A percentile compares a stretch with the other conserved stretches of the same genome.
Evolutionary conservation across 371 early-diverging fungal species (phyloP).

Genomic region (Basidiobolus heterosporus): DNA sequence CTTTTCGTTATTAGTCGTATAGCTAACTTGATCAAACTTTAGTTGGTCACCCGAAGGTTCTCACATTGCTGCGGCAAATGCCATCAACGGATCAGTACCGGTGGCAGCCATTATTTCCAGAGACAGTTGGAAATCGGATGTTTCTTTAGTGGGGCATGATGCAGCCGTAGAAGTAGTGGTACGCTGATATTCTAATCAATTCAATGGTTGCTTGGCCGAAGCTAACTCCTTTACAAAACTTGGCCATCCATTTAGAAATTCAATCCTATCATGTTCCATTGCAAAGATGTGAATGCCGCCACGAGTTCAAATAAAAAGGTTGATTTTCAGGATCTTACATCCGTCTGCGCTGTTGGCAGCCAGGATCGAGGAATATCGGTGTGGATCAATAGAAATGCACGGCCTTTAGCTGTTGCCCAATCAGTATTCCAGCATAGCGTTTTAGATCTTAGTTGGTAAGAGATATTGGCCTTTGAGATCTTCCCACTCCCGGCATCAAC

Average conservation of each 20-base stretch:
- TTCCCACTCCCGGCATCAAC: neutral
- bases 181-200: conserved; percentile 13
- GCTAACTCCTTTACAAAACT: neutral
- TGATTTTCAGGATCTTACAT: conserved; percentile 8
- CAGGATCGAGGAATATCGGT: conserved; percentile 82
- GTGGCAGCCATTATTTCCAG: conserved; percentile 68
- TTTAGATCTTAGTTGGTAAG: conserved; percentile 79
- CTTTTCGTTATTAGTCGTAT: neutral
- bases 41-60: conserved; percentile 93
- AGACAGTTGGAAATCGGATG: conserved; percentile 60
- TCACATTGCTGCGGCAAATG: conserved; percentile 77
- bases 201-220: neutral
- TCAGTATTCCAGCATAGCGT: conserved; percentile 70
- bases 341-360: conserved; percentile 76
- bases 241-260: conserved; percentile 25
- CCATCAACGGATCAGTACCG: conserved; percentile 64
- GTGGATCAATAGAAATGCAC: conserved; percentile 64
- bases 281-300: conserved; percentile 7
- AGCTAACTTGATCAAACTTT: neutral
- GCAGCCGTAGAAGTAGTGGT: conserved; percentile 82
- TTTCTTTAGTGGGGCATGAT: conserved; percentile 77
- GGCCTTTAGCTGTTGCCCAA: conserved; percentile 56
- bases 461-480: neutral
- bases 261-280: conserved; percentile 61
- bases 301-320: neutral